Evolutionary conservation across 2,329 filamentous ascomycete species (phyloP), one percentile per base, ranked within the genome.

Genomic region (Samsoniella hepiali): DNA sequence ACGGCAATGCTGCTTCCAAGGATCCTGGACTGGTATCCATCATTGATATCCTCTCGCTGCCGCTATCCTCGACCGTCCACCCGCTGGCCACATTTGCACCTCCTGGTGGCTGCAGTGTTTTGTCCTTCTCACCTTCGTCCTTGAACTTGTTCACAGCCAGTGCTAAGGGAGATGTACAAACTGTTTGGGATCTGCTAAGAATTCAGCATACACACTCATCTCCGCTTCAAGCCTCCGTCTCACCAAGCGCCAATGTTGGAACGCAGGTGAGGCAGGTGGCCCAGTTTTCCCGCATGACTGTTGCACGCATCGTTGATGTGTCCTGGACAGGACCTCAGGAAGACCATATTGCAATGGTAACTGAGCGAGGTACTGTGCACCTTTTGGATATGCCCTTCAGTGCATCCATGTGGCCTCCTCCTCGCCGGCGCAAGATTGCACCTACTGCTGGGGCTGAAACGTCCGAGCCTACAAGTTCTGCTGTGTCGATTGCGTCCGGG

Each of bases 321-420:
- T 87, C 88, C 3, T 99, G 95, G 95, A 89, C 90, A 1, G 84
- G 86, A 62, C 91, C 91, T 3, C 88, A 88, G 63, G 91, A 91
- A 29, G 91, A 96, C 72, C 88, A 91, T 64, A 79, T 96, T 45
- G 94, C 93, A 1, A 88, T 99, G 77, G 87, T 97, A 32, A 98
- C 95, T 0, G 92, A 96, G 71, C 91, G 93, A 69, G 93, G 94
- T n/a, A 99, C 95, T 9, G 88, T 97, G 11, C 95, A 99, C 76
- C 85, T 98, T 50, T 88, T 97, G 67, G 91, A 97, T 68, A 85
- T 98, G 75, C 92, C 93, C 9, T 82, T 86, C 53, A 90, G 87
- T 66, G 91, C 91, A 5, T 94, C 93, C 69, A 87, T 90, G 68
- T 97, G 93, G 93, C 93, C 93, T 47, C 91, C 93, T 31, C 88